Base-by-base conservation (phyloP, 1,284 basidiomycete species). In the Cutaneotrichosporon curvatum region DNA sequence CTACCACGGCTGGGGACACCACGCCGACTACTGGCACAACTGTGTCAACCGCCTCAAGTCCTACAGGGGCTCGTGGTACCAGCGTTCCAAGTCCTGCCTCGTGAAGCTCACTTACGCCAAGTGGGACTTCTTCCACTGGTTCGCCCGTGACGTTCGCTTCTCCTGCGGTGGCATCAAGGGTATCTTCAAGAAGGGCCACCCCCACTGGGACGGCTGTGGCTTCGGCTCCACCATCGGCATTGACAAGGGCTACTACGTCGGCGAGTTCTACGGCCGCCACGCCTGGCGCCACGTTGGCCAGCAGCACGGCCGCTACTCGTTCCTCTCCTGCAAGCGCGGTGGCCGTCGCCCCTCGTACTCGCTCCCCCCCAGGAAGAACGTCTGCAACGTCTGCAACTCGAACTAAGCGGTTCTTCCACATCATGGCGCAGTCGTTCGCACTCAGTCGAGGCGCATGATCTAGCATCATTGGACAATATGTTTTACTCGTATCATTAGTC, bases 211-310 rank as follows among this genome's bases (percentile, higher is more conserved):
- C 18, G 35, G 35, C 25, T 44, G 36, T 36, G 16, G 20, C 19
- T 16, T 18, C 16, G 43, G 35, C 36, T 30, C 32, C 14, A 16
- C 35, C 34, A 37, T 44, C 19, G 43, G 43, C 19, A 44, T 37
- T 28, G 20, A 22, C 18, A 9, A 37, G 23, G 35, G 43, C 20
- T 10, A 20, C 28, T 43, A 42, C 40, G 36, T 12, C 19, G 43
- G 43, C 5, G 19, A 12, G 11, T 44, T 32, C 36, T 34, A 37
- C 20, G 43, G 43, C 36, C 37, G 43, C 43, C 19, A 44, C 43
- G 30, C 25, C 12, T 28, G 25, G 25, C 25, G 23, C 20, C 4
- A 37, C 36, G 43, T 35, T 16, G 36, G 30, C 28, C 43, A 44
- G 43, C 28, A n/a, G 15, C 21, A 22, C 33, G 40, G 40, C 8